Evolutionary conservation across 192 early-diverging fungal species (phyloP).

Genomic region (Paraglomus occultum): DNA sequence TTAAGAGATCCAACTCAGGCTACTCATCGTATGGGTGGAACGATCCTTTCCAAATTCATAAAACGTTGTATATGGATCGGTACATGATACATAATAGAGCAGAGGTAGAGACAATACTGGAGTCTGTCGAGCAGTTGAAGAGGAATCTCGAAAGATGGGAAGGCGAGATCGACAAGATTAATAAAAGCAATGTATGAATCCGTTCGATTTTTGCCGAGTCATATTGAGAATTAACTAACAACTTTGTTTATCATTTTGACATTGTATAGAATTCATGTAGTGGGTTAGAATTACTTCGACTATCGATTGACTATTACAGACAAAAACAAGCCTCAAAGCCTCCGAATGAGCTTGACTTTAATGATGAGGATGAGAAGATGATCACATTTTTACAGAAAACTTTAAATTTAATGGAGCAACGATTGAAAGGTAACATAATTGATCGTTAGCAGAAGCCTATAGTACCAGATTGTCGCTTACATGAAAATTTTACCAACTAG

Average conservation of each 20-base stretch:
- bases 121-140: constrained; percentile 6
- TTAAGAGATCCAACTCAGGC: not conserved
- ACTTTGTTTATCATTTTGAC: not conserved
- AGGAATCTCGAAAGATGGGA: not conserved
- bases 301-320: not conserved
- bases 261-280: not conserved
- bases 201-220: too few relatives aligned
- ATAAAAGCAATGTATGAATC: not conserved
- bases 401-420: not conserved
- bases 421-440: not conserved
- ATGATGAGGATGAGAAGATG: not conserved
- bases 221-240: constrained; percentile 6
- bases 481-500: not conserved
- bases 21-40: not conserved
- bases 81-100: constrained; percentile 36
- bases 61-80: constrained; percentile 40
- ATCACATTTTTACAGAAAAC: constrained; percentile 1
- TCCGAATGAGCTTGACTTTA: not conserved
- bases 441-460: not conserved
- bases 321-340: not conserved
- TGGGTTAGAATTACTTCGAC: not conserved
- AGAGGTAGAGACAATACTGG: constrained; percentile 4
- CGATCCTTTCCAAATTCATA: constrained; percentile 28
- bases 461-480: not conserved
- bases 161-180: not conserved